phyloP scores from a whole-genome alignment of 2,329 filamentous ascomycete species.

The Xylaria sp. region DNA sequence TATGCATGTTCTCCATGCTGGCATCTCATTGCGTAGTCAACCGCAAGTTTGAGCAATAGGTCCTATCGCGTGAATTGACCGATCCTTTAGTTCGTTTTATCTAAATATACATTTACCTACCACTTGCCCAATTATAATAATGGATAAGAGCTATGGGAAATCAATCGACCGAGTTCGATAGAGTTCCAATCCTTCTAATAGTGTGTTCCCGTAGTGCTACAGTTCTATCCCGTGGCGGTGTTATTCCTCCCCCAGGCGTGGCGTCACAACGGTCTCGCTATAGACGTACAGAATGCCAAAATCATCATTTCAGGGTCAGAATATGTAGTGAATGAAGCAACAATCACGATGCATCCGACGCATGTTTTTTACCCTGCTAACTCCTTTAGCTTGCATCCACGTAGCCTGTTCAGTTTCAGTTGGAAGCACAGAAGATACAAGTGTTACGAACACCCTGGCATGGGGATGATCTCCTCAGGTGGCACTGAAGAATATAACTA shows the following conservation, averaged over 20 bases:
- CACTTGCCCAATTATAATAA: not conserved
- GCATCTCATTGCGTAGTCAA: not conserved
- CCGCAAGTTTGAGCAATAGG: not conserved
- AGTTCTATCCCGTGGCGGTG: not conserved
- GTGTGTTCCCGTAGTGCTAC: not conserved
- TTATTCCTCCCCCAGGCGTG: not conserved
- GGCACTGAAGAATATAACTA: not conserved
- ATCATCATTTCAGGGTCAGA: too few species aligned
- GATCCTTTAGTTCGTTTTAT: not conserved
- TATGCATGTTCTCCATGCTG: not conserved
- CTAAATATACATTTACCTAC: not conserved
- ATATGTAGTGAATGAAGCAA: not conserved
- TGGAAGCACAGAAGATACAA: not conserved
- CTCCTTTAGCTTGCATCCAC: not conserved
- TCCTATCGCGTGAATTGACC: not conserved
- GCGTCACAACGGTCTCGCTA: not conserved
- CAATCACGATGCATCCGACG: not conserved
- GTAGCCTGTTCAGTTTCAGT: not conserved
- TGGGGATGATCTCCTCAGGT: not conserved
- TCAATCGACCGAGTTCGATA: not conserved
- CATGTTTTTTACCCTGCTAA: too few species aligned
- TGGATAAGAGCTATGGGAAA: not conserved
- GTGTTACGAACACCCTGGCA: not conserved
- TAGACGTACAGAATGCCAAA: not conserved
- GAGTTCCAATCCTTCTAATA: not conserved